These are phyloP conservation scores for Nitzschia sp. DNA, from an alignment of 108 stramenopile genomes.

Conservation along the genomic window DNA sequence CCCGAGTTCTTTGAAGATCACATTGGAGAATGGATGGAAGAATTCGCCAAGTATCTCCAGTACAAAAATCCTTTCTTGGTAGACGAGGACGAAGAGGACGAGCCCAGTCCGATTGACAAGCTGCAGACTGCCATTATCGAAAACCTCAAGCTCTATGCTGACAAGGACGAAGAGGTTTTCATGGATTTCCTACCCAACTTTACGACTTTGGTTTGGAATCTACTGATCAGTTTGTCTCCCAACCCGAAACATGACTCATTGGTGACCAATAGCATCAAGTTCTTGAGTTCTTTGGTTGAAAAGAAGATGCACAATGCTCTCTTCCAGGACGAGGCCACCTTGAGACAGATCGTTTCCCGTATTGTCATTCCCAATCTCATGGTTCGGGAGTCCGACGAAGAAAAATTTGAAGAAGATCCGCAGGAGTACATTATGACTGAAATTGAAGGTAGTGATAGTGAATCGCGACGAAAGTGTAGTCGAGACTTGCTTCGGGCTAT, in stretches of 20 bases:
- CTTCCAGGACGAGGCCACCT: constrained; percentile 77
- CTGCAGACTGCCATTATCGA: constrained; percentile 93
- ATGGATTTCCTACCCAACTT: constrained; percentile 76
- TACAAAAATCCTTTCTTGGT: constrained; percentile 84
- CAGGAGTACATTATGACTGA: constrained; percentile 95
- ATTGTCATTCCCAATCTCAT: constrained; percentile 96
- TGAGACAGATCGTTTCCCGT: constrained; percentile 85
- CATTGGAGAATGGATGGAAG: constrained; percentile 91
- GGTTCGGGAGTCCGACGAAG: constrained; percentile 88
- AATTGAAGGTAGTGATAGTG: constrained; percentile 94
- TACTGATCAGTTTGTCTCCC: constrained; percentile 71
- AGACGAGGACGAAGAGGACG: constrained; percentile 82
- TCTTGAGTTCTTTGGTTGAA: constrained; percentile 81
- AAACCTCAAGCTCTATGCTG: constrained; percentile 89
- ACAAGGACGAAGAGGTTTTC: constrained; percentile 98
- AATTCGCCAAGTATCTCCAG: constrained; percentile 84
- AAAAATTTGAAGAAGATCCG: constrained; percentile 96
- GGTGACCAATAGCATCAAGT: constrained; percentile 90
- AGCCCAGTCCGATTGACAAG: constrained; percentile 82
- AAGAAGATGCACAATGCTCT: constrained; percentile 89
- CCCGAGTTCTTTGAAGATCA: constrained; percentile 98
- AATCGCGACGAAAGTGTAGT: constrained; percentile 91
- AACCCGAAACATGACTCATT: constrained; percentile 87
- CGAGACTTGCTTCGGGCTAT: constrained; percentile 92
- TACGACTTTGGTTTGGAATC: constrained; percentile 85